Percentiles rank a stretch among this genome's conserved stretches.
Evolutionary conservation across 345 rosid species (phyloP).

Genomic region (Eucalyptus erythrocorys): DNA sequence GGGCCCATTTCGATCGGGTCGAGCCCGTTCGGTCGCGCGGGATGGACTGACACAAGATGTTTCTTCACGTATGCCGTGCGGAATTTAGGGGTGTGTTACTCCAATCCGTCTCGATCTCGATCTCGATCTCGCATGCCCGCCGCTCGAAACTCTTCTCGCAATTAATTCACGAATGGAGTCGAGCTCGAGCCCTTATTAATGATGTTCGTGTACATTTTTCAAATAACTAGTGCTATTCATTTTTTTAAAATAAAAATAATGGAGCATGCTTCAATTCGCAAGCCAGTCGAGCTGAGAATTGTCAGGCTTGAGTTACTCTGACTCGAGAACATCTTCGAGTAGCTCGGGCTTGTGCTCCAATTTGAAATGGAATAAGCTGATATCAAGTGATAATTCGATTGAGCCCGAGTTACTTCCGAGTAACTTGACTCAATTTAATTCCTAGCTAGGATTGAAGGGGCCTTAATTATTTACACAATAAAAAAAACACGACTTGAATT

Average conservation of each 20-base stretch:
- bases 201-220: not conserved
- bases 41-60: not conserved
- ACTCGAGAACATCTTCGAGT: accelerated
- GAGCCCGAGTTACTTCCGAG: accelerated
- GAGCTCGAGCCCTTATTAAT: not conserved
- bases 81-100: not conserved
- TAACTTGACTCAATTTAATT: not conserved
- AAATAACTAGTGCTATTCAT: accelerated
- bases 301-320: accelerated
- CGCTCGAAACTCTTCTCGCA: not conserved
- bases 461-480: accelerated
- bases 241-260: not conserved
- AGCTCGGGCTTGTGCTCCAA: accelerated
- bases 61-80: not conserved
- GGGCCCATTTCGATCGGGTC: not conserved
- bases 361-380: not conserved
- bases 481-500: not conserved
- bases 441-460: not conserved
- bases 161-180: not conserved
- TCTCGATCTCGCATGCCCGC: not conserved
- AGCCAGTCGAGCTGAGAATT: accelerated
- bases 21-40: not conserved
- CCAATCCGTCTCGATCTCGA: not conserved
- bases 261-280: accelerated
- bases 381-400: accelerated